These are phyloP conservation scores for Pleodorina starrii DNA, from an alignment of 139 green algal genomes.

Conservation along the genomic window DNA sequence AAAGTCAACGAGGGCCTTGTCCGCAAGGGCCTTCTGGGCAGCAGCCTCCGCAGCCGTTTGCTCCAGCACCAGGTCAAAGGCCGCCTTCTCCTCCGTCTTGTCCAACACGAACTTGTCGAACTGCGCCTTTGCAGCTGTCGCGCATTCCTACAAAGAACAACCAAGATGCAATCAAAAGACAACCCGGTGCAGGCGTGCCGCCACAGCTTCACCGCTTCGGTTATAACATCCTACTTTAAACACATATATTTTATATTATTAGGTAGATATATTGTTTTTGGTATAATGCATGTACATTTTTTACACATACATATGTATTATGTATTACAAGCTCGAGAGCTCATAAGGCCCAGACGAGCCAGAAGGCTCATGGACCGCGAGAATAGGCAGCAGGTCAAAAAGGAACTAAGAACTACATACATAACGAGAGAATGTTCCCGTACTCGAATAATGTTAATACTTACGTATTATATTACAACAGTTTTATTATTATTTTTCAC, in stretches of 20 bases:
- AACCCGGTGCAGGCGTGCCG: too few species aligned
- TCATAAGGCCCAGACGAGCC: too few species aligned
- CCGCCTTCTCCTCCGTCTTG: slow-evolving; percentile 45
- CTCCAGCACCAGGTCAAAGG: slow-evolving; percentile 31
- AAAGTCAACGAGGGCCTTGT: slow-evolving; percentile 16
- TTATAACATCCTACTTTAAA: too few species aligned
- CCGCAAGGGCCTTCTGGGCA: slow-evolving; percentile 12
- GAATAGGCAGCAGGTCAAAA: too few species aligned
- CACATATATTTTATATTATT: neutral
- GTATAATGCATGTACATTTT: neutral
- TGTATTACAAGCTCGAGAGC: too few species aligned
- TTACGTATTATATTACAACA: too few species aligned
- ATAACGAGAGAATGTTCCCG: too few species aligned
- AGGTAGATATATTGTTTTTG: neutral
- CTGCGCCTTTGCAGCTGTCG: slow-evolving; percentile 19
- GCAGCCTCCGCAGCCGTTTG: neutral
- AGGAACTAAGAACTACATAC: too few species aligned
- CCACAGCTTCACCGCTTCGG: too few species aligned
- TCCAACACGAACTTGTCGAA: slow-evolving; percentile 47
- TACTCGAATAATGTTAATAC: too few species aligned
- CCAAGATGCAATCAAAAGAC: neutral
- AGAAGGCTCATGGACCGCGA: too few species aligned
- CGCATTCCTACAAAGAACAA: neutral
- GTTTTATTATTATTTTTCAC: too few species aligned
- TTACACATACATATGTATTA: neutral